Base-by-base conservation (phyloP, 495 filamentous ascomycete genomes). In the Aspergillus ellipticus region DNA sequence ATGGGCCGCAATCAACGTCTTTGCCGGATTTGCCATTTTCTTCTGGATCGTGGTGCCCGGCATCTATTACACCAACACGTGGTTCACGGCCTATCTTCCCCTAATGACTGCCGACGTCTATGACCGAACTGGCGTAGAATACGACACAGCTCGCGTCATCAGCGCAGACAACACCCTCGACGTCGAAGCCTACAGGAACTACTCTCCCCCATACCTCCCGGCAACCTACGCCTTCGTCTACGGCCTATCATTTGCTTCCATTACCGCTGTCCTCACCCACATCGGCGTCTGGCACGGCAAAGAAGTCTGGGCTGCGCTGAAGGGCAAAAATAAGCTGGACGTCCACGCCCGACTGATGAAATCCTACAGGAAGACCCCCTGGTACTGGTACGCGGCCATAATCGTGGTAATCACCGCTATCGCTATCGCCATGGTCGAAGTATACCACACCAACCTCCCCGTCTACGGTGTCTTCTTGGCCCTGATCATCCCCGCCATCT, bases 161-260 rank as follows among this genome's bases (percentile, higher is more conserved):
- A 89, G 87, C 2, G 55, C 77, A 21, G 82, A 89, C 46, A 89
- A 89, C 56, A 56, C 84, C 6, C 89, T 94, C 51, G 87, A 94
- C 62, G 71, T 77, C 31, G 81, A 80, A 24, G 87, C 85, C 19
- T 94, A 92, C 59, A 76, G 80, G n/a, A 82, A 83, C 0, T 94
- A 94, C 65, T 90, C 89, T 63, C 83, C 88, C 33, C 87, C 91
- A 0, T 94, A 88, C 62, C 73, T 92, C 15, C 85, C 89, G 2
- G 89, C 90, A 51, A 92, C 90, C 1, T 92, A 90, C 56, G 87
- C 88, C 15, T 76, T 94, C 22, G 86, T 86, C 57, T 95, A 93
- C 53, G 89, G 85, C 0, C 81, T 93, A 20, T 89, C 90, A 45
- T 95, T 95, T 64, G 90, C 90, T 2, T 85, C 86, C 0, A 77